Conservation (phyloP, 352 stramenopile species). For the Pythium biforme region DNA sequence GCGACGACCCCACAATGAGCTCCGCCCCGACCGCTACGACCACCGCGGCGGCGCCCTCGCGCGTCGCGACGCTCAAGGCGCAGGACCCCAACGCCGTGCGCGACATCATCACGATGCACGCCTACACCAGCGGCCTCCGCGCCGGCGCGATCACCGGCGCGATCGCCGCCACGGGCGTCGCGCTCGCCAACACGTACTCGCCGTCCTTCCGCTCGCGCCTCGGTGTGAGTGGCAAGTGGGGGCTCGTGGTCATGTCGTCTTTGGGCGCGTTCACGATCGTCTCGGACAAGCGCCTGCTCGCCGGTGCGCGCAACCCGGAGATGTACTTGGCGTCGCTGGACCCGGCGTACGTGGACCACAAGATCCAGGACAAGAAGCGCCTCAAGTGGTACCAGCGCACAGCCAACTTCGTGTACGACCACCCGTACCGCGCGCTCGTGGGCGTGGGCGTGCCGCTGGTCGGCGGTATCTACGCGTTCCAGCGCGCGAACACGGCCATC, state of each 20-base stretch:
- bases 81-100: conserved; percentile 49
- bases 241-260: conserved; percentile 58
- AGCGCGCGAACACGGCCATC: conserved; percentile 71
- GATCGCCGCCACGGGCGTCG: conserved; percentile 32
- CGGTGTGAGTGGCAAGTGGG: conserved; percentile 70
- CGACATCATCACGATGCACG: conserved; percentile 72
- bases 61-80: conserved; percentile 16
- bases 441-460: conserved; percentile 60
- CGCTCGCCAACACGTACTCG: conserved; percentile 58
- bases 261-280: conserved; percentile 67
- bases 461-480: conserved; percentile 66
- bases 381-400: conserved; percentile 59
- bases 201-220: conserved; percentile 68
- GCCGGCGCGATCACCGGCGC: conserved; percentile 36
- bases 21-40: conserved; percentile 11
- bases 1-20: neutral
- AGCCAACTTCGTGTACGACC: conserved; percentile 81
- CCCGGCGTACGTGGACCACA: conserved; percentile 37
- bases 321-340: conserved; percentile 64
- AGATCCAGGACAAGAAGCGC: conserved; percentile 30
- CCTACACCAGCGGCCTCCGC: conserved; percentile 56
- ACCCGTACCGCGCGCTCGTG: conserved; percentile 66
- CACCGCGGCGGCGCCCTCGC: conserved; percentile 11
- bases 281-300: conserved; percentile 59
- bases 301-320: conserved; percentile 68